Base-by-base conservation (phyloP, 345 rosid species). In the Heritiera littoralis region DNA sequence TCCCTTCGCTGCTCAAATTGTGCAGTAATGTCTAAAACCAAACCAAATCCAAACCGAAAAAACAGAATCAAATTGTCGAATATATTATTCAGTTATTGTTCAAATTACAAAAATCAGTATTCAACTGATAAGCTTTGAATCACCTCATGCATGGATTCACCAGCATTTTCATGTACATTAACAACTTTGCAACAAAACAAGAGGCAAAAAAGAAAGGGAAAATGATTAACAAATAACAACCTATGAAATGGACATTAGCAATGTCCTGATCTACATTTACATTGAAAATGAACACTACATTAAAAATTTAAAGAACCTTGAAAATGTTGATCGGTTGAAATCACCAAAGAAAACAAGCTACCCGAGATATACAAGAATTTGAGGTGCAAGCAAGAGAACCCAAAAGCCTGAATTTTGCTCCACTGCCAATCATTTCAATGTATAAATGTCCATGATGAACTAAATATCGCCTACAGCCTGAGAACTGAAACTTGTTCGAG, bases 301-400 rank as follows among this genome's bases (percentile, higher is more conserved):
- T 38, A 65, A 80, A 80, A 83, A 81, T 74, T 72, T 20, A 74
- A 74, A 45, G 78, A 80, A 66, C 63, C 64, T 17, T 45, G 56
- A 78, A 58, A 49, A 55, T 66, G 77, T 66, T 32, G 74, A 72
- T 32, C 56, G 48, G 78, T 63, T 45, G 76, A 76, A 75, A 78
- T 54, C 51, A 61, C 45, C 71, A 66, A 67, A 23, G 28, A 77
- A 60, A 48, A 69, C 11, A 63, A 78, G 76, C 78, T 55, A 65
- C 56, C 78, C 55, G 74, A 79, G 74, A 78, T 81, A 76, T 81
- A 77, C 83, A 79, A 41, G 76, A 68, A 77, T 32, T 69, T 66
- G 61, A 72, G 80, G 43, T 82, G 85, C 77, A 81, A 76, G 59
- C 79, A 80, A 80, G 60, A 77, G 81, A 84, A 81, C 79, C 66